Conservation (phyloP, 2,329 filamentous ascomycete species). For the Pseudogymnoascus sp. region DNA sequence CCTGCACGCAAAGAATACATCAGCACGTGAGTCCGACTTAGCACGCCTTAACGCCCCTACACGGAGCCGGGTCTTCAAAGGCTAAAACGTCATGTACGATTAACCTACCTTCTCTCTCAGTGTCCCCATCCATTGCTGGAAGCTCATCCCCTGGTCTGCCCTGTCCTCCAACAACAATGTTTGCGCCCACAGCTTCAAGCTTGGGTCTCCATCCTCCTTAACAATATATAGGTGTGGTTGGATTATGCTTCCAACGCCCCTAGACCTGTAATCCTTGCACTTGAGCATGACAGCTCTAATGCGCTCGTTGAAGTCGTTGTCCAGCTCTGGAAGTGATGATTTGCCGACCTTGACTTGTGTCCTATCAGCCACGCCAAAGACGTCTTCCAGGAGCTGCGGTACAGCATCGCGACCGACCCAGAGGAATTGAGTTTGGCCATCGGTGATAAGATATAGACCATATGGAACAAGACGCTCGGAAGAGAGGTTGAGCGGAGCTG, state of each 20-base stretch:
- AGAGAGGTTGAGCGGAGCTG: slow-evolving; percentile 75
- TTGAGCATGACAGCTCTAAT: slow-evolving; percentile 86
- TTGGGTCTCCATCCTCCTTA: slow-evolving; percentile 91
- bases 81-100: slow-evolving; percentile 24
- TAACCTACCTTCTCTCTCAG: slow-evolving; percentile 80
- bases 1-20: slow-evolving; percentile 4
- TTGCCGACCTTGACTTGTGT: slow-evolving; percentile 86
- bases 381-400: slow-evolving; percentile 76
- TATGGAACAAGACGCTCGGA: slow-evolving; percentile 82
- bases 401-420: slow-evolving; percentile 94
- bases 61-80: not conserved
- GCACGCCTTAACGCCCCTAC: not conserved
- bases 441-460: slow-evolving; percentile 91
- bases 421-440: slow-evolving; percentile 94
- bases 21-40: slow-evolving; percentile 2
- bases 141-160: slow-evolving; percentile 86
- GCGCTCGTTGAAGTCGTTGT: slow-evolving; percentile 94
- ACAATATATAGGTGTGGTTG: slow-evolving; percentile 89
- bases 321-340: slow-evolving; percentile 73
- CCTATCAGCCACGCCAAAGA: slow-evolving; percentile 81
- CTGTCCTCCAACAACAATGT: slow-evolving; percentile 91
- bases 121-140: slow-evolving; percentile 86
- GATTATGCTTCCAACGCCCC: slow-evolving; percentile 87
- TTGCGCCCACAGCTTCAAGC: slow-evolving; percentile 92
- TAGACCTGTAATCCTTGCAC: slow-evolving; percentile 76